phyloP scores from a whole-genome alignment of 108 stramenopile species.

The Conticribra weissflogii region DNA sequence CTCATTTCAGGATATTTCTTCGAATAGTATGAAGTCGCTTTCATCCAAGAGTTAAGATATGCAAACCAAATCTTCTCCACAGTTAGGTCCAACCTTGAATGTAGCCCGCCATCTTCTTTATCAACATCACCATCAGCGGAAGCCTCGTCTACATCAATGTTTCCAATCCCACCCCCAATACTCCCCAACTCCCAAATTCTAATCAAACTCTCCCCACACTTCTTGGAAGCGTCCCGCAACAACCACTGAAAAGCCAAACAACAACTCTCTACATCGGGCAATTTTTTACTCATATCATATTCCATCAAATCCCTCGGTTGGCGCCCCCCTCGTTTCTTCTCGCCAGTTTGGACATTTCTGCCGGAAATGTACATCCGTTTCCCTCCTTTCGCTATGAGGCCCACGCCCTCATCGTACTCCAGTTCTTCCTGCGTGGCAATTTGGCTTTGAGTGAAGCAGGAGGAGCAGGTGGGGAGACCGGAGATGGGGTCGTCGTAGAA shows the following conservation, averaged over 20 bases:
- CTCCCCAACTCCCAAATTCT: no score
- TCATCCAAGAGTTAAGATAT: conserved; percentile 64
- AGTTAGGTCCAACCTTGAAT: conserved; percentile 19
- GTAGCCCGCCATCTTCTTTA: not conserved
- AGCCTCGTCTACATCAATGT: not conserved
- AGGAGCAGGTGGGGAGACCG: conserved; percentile 59
- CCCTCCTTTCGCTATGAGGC: conserved; percentile 43
- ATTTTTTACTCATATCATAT: conserved; percentile 45
- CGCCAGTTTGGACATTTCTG: not conserved
- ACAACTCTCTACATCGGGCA: conserved; percentile 62
- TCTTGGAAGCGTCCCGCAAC: conserved; percentile 45
- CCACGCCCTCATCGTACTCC: conserved; percentile 59
- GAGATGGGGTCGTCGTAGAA: conserved; percentile 67
- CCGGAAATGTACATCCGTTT: not conserved
- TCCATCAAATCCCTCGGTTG: conserved; percentile 37
- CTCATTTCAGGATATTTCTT: conserved; percentile 68
- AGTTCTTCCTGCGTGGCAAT: conserved; percentile 59
- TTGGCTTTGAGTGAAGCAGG: conserved; percentile 78
- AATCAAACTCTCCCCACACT: conserved; percentile 41
- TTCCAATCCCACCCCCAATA: no score
- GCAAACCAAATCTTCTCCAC: conserved; percentile 57
- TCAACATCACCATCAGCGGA: not conserved
- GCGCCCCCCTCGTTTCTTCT: not conserved
- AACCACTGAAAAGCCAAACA: conserved; percentile 56
- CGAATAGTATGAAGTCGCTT: conserved; percentile 55